Conservation (phyloP, 257 asterid genomes). For the Petunia axillaris region DNA sequence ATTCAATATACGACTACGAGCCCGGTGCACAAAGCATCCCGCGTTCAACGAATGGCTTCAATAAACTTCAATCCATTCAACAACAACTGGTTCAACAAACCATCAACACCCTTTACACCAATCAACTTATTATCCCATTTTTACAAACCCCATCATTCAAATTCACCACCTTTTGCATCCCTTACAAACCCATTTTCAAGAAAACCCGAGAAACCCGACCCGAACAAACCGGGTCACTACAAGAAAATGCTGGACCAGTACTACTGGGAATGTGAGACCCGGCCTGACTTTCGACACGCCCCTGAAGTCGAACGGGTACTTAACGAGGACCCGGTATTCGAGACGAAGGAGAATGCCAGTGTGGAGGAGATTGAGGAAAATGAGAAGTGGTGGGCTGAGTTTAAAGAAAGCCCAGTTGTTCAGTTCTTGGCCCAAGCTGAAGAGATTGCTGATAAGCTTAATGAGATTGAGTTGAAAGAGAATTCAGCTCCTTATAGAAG, state of each 20-base stretch:
- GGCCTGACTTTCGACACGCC: constrained; percentile 72
- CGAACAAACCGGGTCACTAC: constrained; percentile 62
- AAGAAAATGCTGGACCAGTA: constrained; percentile 70
- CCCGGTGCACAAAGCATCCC: background rate
- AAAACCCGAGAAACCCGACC: constrained; percentile 44
- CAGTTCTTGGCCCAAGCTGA: constrained; percentile 78
- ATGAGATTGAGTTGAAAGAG: constrained; percentile 71
- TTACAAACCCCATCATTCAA: constrained; percentile 44
- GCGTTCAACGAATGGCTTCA: constrained; percentile 59
- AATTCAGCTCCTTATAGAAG: constrained; percentile 65
- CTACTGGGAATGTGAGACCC: constrained; percentile 86
- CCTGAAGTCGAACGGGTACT: constrained; percentile 79
- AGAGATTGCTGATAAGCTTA: constrained; percentile 75
- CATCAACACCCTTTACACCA: constrained; percentile 61
- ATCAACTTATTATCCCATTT: constrained; percentile 43
- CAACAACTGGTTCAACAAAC: constrained; percentile 75
- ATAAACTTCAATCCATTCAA: constrained; percentile 71
- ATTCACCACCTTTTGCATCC: constrained; percentile 69
- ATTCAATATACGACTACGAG: no score
- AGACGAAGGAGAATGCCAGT: constrained; percentile 77
- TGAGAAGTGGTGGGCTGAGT: constrained; percentile 74
- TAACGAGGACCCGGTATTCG: constrained; percentile 65
- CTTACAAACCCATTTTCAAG: constrained; percentile 59
- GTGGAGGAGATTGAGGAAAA: constrained; percentile 82
- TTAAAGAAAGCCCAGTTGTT: constrained; percentile 69